These are phyloP conservation scores for Elsinoe arachidis DNA, from an alignment of 2,329 filamentous ascomycete species.

Conservation along the genomic window DNA sequence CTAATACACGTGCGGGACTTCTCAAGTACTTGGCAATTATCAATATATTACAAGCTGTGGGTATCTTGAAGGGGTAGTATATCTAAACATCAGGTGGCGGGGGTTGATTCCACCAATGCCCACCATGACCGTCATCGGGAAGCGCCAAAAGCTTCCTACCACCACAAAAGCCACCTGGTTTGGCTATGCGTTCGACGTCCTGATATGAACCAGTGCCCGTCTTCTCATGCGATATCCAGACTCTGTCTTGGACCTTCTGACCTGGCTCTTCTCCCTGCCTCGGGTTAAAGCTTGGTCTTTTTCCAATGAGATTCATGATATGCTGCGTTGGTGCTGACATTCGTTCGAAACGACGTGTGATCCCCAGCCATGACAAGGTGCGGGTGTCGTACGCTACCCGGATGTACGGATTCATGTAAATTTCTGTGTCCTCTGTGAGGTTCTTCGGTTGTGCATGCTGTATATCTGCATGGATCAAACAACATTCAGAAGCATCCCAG, in stretches of 20 bases:
- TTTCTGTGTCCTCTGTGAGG: conserved; percentile 41
- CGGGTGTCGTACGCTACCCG: conserved; percentile 57
- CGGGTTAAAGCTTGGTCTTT: conserved; percentile 52
- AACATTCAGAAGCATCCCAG: conserved; percentile 43
- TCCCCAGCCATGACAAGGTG: conserved; percentile 50
- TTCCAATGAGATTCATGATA: conserved; percentile 46
- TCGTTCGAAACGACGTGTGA: conserved; percentile 57
- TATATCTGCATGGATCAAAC: conserved; percentile 40
- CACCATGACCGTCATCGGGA: conserved; percentile 21
- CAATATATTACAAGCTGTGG: not conserved
- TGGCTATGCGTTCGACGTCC: conserved; percentile 37
- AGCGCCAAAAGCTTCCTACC: conserved; percentile 45
- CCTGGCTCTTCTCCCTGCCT: conserved; percentile 53
- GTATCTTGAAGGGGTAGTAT: not conserved
- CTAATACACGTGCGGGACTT: too few species aligned
- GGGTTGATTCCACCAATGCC: conserved; percentile 12
- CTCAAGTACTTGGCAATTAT: too few species aligned
- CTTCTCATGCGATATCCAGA: conserved; percentile 41
- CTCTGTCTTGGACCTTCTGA: conserved; percentile 42
- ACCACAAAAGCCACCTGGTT: conserved; percentile 49
- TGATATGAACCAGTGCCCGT: conserved; percentile 29
- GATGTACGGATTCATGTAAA: conserved; percentile 68
- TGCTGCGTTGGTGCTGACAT: conserved; percentile 53
- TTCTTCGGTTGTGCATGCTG: conserved; percentile 22
- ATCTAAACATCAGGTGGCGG: not conserved